Evolutionary conservation across 2,329 filamentous ascomycete species (phyloP), one percentile per base, ranked within the genome.

Genomic region (Fusarium armeniacum): DNA sequence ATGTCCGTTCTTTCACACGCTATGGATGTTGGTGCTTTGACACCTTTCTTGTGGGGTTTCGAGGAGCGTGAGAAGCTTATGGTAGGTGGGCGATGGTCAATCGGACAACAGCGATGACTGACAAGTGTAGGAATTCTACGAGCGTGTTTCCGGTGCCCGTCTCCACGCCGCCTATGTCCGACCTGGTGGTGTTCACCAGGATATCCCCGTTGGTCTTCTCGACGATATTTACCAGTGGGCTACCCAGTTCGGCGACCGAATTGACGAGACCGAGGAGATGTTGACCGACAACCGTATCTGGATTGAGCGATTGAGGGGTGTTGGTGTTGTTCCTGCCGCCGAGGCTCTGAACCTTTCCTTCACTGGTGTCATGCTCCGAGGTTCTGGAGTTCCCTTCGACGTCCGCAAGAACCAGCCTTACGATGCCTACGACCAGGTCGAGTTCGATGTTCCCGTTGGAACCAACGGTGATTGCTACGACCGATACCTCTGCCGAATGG

Each of bases 161-260:
- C 89, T 99, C 54, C 96, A 99, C 84, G 93, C 96, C 64, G 96
- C 96, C 76, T 99, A 99, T 80, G 92, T 99, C 76, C 93, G 96
- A 75, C 96, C 96, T 49, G 96, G 96, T 77, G 96, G 96, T 83
- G 96, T 99, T 58, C 93, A 94, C 77, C 94, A 98, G 83, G 96
- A 99, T 84, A 87, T 99, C 46, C 96, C 96, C 32, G 78, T 97
- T 65, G 96, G 96, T 72, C 90, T 99, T 46, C 90, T 99, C 52
- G 97, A 99, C 80, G 96, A 99, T 79, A 99, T 99, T 78, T 98
- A 99, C 85, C 95, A 98, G 83, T 99, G 96, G 96, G 96, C 96
- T 18, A 99, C 96, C 62, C 96, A 99, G 82, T 99, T 99, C 77
- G 93, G 94, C 76, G 96, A 99, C 85, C 94, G 96, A 75, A 96